Evolutionary conservation across 2,329 filamentous ascomycete genomes (phyloP).

Genomic region (Venturia oleaginea): DNA sequence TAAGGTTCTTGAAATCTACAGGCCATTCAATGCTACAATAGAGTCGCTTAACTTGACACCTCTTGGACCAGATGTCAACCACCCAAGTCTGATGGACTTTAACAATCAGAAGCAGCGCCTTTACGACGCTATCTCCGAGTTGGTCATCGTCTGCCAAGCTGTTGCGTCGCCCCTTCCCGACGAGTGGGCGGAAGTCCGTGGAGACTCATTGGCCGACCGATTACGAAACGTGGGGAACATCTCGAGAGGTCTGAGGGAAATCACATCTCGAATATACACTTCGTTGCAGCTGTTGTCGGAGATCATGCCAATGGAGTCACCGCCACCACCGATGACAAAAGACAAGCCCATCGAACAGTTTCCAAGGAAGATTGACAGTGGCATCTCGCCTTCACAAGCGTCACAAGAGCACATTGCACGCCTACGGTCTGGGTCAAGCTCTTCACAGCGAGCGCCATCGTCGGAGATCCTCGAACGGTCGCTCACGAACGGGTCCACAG

Average conservation of each 20-base stretch:
- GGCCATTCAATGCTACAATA: slow-evolving; percentile 79
- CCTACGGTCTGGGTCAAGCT: slow-evolving; percentile 10
- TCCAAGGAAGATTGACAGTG: slow-evolving; percentile 11
- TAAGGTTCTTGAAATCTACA: slow-evolving; percentile 79
- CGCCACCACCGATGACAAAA: not conserved
- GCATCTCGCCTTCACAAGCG: slow-evolving; percentile 5
- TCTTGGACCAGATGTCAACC: slow-evolving; percentile 68
- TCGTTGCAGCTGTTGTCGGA: slow-evolving; percentile 82
- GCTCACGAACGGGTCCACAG: slow-evolving; percentile 18
- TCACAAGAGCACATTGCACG: slow-evolving; percentile 4
- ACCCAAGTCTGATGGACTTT: slow-evolving; percentile 79
- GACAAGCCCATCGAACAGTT: slow-evolving; percentile 7
- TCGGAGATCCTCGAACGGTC: slow-evolving; percentile 5
- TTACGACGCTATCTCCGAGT: slow-evolving; percentile 87
- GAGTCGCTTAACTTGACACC: slow-evolving; percentile 86
- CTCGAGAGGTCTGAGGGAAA: slow-evolving; percentile 72
- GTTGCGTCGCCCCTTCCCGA: slow-evolving; percentile 87
- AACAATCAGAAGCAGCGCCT: slow-evolving; percentile 83
- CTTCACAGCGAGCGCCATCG: not conserved
- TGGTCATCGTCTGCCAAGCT: slow-evolving; percentile 78
- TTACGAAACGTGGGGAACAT: slow-evolving; percentile 71
- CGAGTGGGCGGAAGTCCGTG: slow-evolving; percentile 90
- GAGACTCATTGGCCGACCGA: slow-evolving; percentile 80
- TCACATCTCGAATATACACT: slow-evolving; percentile 78
- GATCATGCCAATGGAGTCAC: slow-evolving; percentile 41